Conservation (phyloP, 2,329 filamentous ascomycete genomes). For the Pezicula radicicola region DNA sequence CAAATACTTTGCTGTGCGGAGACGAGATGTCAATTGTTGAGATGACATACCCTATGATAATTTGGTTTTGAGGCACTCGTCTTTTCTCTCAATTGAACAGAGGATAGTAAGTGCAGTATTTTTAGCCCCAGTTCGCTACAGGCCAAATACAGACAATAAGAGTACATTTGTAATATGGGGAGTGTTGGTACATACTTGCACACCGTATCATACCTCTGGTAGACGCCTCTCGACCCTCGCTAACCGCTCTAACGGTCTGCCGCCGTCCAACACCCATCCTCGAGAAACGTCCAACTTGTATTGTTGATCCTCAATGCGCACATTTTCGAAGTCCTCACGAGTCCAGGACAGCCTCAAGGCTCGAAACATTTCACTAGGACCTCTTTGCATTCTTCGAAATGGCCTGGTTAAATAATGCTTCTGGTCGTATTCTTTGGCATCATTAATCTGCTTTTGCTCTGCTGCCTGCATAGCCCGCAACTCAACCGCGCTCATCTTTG, state of each 20-base stretch:
- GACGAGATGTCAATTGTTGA: too few relatives aligned
- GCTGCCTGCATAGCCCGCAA: constrained; percentile 30
- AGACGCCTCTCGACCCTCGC: constrained; percentile 29
- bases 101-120: too few relatives aligned
- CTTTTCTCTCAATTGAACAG: too few relatives aligned
- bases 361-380: constrained; percentile 37
- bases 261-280: constrained; percentile 57
- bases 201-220: too few relatives aligned
- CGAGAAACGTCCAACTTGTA: constrained; percentile 58
- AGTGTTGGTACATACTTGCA: too few relatives aligned
- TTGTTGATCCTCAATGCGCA: constrained; percentile 43
- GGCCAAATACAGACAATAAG: too few relatives aligned
- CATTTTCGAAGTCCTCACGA: constrained; percentile 52
- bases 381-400: constrained; percentile 48
- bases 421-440: constrained; percentile 44
- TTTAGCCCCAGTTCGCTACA: too few relatives aligned
- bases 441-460: constrained; percentile 31
- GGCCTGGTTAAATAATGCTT: constrained; percentile 55
- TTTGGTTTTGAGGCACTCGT: too few relatives aligned
- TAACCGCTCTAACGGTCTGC: constrained; percentile 55
- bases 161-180: too few relatives aligned
- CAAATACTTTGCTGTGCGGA: too few relatives aligned
- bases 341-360: constrained; percentile 50
- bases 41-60: too few relatives aligned
- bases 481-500: constrained; percentile 20